Evolutionary conservation across 2,329 filamentous ascomycete genomes (phyloP), one percentile per base, ranked within the genome.

Genomic region (Zymoseptoria crescenta): DNA sequence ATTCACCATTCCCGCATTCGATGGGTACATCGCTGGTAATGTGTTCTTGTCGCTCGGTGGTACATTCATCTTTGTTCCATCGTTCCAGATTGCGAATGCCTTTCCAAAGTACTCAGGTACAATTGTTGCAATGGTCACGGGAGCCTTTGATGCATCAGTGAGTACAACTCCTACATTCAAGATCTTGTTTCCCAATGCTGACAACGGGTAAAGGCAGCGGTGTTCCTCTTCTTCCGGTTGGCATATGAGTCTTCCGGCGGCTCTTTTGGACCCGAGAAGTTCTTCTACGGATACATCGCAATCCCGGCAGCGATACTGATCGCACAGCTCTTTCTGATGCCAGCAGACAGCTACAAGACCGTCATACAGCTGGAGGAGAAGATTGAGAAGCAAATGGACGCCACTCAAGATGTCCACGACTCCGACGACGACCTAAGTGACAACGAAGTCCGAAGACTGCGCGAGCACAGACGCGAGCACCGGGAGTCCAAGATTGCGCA

Each of bases 321-420:
- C 1, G 62, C 64, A 21, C 76, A 79, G 54, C 74, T 76, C 0
- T 83, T 74, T n/a, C 65, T 78, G 62, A 79, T 79, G 77, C 76
- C 75, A 2, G 60, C 68, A 1, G 71, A 74, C 4, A 76, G 74
- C 2, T 79, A 79, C 70, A 77, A 79, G 65, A 78, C 75, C 0
- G 83, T 91, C 0, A 88, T 89, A 49, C 90, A 96, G 73, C 81
- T 92, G 0, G 89, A 90, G 54, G 89, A 96, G 72, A 81, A 96
- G 55, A 85, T 94, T 4, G 83, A 85, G 58, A 83, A 90, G 69
- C 87, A 85, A 16, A 86, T 91, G 65, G 76, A 77, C 30, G 76
- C 71, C 16, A 67, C 69, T 27, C 65, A 66, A 73, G 62, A 77
- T 74, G 75, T 76, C 4, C 83, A 86, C 61, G 78, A 77, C 7